phyloP scores from a whole-genome alignment of 805 yeast species.

The Komagataella phaffii region DNA sequence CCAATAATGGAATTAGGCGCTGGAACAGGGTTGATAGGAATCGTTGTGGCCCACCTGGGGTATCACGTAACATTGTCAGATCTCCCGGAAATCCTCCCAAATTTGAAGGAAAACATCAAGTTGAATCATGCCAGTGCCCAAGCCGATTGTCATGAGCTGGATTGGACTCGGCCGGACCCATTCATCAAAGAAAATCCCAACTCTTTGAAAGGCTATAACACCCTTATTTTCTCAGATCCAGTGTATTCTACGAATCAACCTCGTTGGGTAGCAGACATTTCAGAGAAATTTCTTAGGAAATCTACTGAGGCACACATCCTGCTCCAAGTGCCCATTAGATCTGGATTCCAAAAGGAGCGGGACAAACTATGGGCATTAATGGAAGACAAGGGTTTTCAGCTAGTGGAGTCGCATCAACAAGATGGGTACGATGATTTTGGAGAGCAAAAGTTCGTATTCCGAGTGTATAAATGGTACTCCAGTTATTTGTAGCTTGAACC shows the following conservation, averaged over 20 bases:
- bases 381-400: conserved; percentile 19
- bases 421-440: conserved; percentile 85
- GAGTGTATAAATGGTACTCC: conserved; percentile 14
- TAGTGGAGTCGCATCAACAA: conserved; percentile 27
- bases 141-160: conserved; percentile 30
- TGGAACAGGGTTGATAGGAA: conserved; percentile 89
- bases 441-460: conserved; percentile 42
- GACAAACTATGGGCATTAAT: conserved; percentile 44
- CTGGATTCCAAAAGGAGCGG: conserved; percentile 53
- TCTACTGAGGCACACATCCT: conserved; percentile 30
- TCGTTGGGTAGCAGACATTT: conserved; percentile 48
- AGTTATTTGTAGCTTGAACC: not conserved
- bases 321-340: conserved; percentile 67
- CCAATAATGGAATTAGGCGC: conserved; percentile 73
- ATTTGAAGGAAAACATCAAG: conserved; percentile 43
- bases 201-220: conserved; percentile 25
- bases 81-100: conserved; percentile 61
- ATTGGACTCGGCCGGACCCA: conserved; percentile 57
- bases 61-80: conserved; percentile 50
- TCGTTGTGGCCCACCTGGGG: conserved; percentile 46
- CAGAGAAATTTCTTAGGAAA: conserved; percentile 28
- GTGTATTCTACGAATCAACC: conserved; percentile 81
- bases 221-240: conserved; percentile 76
- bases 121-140: conserved; percentile 26
- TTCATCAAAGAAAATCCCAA: conserved; percentile 13